Conservation (phyloP, 805 yeast genomes). For the Yarrowia sp. region DNA sequence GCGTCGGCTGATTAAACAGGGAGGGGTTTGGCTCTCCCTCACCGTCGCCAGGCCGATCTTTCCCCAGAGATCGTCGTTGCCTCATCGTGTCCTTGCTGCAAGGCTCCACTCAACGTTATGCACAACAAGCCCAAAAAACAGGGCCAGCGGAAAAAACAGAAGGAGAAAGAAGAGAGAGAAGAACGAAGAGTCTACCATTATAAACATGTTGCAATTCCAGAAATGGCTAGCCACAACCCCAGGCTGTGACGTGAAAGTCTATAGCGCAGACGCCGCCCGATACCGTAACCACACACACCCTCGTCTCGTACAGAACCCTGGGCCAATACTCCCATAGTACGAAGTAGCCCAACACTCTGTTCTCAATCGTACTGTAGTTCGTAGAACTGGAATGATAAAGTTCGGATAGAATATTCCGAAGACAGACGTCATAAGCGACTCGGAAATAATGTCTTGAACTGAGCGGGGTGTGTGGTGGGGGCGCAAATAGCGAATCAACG, state of each 20-base stretch:
- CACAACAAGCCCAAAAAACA: slow-evolving; percentile 6
- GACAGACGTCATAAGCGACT: slow-evolving; percentile 32
- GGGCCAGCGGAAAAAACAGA: slow-evolving; percentile 20
- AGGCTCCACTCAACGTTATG: slow-evolving; percentile 37
- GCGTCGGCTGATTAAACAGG: neutral
- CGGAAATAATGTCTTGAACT: slow-evolving; percentile 1
- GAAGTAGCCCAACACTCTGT: too few species aligned
- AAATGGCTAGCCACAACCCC: too few species aligned
- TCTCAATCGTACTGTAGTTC: neutral
- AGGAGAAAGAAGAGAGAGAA: neutral
- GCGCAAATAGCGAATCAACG: too few species aligned
- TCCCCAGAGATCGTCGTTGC: slow-evolving; percentile 31
- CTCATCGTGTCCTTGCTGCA: slow-evolving; percentile 7
- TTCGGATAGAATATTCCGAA: slow-evolving; percentile 34
- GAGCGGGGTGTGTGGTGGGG: slow-evolving; percentile 17
- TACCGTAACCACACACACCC: too few species aligned
- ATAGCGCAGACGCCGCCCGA: too few species aligned
- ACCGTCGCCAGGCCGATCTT: slow-evolving; percentile 4
- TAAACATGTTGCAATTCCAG: too few species aligned
- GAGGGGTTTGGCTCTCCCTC: neutral
- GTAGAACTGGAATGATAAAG: slow-evolving; percentile 12
- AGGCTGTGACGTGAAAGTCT: too few species aligned
- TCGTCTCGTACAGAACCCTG: too few species aligned
- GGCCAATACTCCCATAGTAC: too few species aligned
- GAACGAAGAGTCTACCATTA: neutral